phyloP scores from a whole-genome alignment of 805 yeast genomes.

The Candida nonsorbophila region DNA sequence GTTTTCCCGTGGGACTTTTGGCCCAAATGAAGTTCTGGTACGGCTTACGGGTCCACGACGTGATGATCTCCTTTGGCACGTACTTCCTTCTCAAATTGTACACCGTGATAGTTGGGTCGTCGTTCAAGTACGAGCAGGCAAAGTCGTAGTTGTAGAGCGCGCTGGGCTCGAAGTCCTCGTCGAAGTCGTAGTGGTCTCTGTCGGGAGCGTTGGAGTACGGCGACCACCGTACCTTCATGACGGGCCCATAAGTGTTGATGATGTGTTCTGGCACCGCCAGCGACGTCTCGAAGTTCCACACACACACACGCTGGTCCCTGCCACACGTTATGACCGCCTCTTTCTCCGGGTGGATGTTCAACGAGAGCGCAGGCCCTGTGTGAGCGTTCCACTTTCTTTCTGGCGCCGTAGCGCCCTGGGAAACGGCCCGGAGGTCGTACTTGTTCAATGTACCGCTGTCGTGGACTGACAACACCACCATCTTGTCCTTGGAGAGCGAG shows the following conservation, averaged over 20 bases:
- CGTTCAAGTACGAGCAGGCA: conserved; percentile 69
- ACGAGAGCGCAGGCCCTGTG: conserved; percentile 81
- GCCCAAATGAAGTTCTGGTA: conserved; percentile 41
- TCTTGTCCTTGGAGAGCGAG: conserved; percentile 39
- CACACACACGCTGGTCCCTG: conserved; percentile 75
- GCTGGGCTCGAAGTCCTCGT: conserved; percentile 19
- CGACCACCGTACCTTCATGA: conserved; percentile 70
- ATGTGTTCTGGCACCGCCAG: conserved; percentile 56
- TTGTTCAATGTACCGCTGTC: conserved; percentile 85
- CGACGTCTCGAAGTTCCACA: conserved; percentile 53
- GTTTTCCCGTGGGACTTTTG: conserved; percentile 12
- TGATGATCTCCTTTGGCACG: conserved; percentile 65
- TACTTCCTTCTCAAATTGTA: conserved; percentile 68
- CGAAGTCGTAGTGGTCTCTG: background rate
- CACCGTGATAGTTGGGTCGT: conserved; percentile 64
- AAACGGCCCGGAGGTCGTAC: conserved; percentile 65
- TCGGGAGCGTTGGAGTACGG: conserved; percentile 15
- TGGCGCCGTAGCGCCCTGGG: conserved; percentile 31
- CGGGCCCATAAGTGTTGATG: conserved; percentile 71
- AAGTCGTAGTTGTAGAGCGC: conserved; percentile 55
- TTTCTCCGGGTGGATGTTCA: conserved; percentile 82
- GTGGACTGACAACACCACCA: conserved; percentile 66
- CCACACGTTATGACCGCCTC: conserved; percentile 91
- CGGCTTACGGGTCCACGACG: conserved; percentile 42
- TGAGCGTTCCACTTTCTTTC: conserved; percentile 84